Conservation (phyloP, 73 alveolate species). For the Paramecium bursaria region DNA sequence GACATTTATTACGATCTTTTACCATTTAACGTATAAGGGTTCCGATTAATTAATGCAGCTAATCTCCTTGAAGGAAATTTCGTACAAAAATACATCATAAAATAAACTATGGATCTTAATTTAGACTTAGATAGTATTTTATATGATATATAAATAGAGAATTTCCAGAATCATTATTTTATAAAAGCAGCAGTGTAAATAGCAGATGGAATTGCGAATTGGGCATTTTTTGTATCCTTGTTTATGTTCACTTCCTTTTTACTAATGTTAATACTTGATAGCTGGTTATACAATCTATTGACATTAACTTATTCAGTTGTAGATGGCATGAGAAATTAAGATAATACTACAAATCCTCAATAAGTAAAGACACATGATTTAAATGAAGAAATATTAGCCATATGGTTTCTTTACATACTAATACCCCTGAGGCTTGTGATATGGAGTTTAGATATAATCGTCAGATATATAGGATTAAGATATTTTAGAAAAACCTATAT, state of each 20-base stretch:
- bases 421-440: constrained; percentile 21
- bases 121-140: constrained; percentile 40
- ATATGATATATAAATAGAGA: neutral
- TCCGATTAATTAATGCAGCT: constrained; percentile 39
- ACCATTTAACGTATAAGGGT: constrained; percentile 43
- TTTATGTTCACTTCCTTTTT: constrained; percentile 15
- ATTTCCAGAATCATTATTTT: constrained; percentile 42
- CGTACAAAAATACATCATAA: constrained; percentile 31
- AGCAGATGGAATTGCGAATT: constrained; percentile 46
- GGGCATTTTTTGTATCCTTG: constrained; percentile 47
- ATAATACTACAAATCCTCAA: constrained; percentile 12
- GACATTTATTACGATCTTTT: constrained; percentile 51
- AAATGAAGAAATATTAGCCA: constrained; percentile 53
- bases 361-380: constrained; percentile 53
- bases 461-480: constrained; percentile 34
- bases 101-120: constrained; percentile 43
- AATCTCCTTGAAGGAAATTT: constrained; percentile 46
- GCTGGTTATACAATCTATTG: constrained; percentile 1
- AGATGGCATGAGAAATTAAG: constrained; percentile 11
- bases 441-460: constrained; percentile 16
- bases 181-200: constrained; percentile 33
- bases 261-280: constrained; percentile 6
- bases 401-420: constrained; percentile 31
- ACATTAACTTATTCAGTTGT: neutral
- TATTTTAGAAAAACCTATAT: constrained; percentile 30